Percentiles rank a stretch among this genome's conserved stretches.
Evolutionary conservation across 2,329 filamentous ascomycete genomes (phyloP).

Genomic region (Domatiomyces catenatus): DNA sequence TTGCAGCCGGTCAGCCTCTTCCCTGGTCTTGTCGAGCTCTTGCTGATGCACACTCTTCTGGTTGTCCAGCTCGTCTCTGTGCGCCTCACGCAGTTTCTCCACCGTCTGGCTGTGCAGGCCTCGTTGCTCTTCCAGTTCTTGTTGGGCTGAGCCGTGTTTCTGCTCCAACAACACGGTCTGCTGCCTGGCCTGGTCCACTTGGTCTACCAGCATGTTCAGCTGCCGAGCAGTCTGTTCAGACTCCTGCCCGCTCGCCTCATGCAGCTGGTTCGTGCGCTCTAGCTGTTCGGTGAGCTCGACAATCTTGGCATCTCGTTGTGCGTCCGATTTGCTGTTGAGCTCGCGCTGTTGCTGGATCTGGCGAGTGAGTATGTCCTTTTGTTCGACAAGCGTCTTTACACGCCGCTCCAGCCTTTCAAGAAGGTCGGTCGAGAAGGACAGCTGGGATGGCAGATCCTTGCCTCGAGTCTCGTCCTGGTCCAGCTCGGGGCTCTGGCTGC

Average conservation of each 20-base stretch:
- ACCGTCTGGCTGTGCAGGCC: conserved; percentile 10
- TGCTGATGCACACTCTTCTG: conserved; percentile 22
- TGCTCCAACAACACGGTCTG: conserved; percentile 23
- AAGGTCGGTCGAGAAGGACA: conserved; percentile 61
- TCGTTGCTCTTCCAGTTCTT: conserved; percentile 13
- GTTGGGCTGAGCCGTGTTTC: conserved; percentile 17
- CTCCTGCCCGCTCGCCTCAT: conserved; percentile 38
- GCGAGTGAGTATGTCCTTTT: conserved; percentile 74
- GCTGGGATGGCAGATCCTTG: conserved; percentile 48
- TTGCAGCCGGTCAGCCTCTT: conserved; percentile 41
- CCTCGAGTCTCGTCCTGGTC: conserved; percentile 44
- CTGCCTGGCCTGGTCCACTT: conserved; percentile 28
- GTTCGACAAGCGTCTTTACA: conserved; percentile 64
- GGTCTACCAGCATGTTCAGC: conserved; percentile 27
- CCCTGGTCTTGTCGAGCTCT: conserved; percentile 28
- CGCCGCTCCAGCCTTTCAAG: conserved; percentile 66
- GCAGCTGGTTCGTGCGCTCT: conserved; percentile 48
- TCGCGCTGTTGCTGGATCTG: conserved; percentile 94
- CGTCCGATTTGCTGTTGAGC: conserved; percentile 73
- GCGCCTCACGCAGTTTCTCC: conserved; percentile 8
- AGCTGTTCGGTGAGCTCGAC: conserved; percentile 31
- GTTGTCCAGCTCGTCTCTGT: conserved; percentile 17
- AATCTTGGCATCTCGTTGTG: conserved; percentile 35
- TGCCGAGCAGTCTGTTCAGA: conserved; percentile 26
- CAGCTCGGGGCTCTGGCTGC: conserved; percentile 33